Base-by-base conservation (phyloP, 176 grass and related monocot genomes). In the Carex cristatella region DNA sequence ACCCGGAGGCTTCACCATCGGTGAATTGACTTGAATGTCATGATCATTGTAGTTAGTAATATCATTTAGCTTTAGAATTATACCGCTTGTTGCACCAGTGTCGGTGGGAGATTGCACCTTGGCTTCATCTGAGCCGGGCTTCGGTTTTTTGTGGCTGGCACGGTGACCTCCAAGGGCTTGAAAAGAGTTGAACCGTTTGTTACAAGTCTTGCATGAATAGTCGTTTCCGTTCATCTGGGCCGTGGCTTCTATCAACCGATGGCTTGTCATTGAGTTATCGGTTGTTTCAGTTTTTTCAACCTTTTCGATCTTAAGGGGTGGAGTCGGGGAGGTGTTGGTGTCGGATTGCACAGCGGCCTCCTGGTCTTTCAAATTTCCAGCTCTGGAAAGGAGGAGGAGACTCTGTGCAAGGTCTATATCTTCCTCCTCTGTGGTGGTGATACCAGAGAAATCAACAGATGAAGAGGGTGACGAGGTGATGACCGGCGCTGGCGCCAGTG, bases 121-220 rank as follows among this genome's bases (percentile, higher is more conserved):
- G 0, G 87, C 64, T 5, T 81, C 82, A 30, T 44, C 51, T n/a
- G 37, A 75, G 64, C 55, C 57, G 44, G 88, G 27, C 42, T 90
- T 94, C 1, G 91, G 91, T 72, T 95, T 98, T 80, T 95, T 98
- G 88, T 98, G 96, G 89, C 93, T 98, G 33, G 96, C 90, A 12
- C 91, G 93, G 85, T 98, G 95, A 35, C 95, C 95, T 56, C 95
- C 95, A 78, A 95, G 95, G 2, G 95, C 95, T 28, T 97, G 94
- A 89, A 97, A 97, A 70, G 90, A 88, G 61, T 85, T 81, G 87
- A 94, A 97, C 72, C 90, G 86, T 71, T 94, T 97, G 78, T 87
- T 89, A 84, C 94, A 97, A 27, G 89, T 97, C 86, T 88, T 94
- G 87, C 94, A 97, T 60, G 87, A 80, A 71, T 88, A 94, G 7